Percentiles rank a stretch among this genome's conserved stretches.
Evolutionary conservation across 176 grass and related monocot genomes (phyloP).

Genomic region (Secale cereale): DNA sequence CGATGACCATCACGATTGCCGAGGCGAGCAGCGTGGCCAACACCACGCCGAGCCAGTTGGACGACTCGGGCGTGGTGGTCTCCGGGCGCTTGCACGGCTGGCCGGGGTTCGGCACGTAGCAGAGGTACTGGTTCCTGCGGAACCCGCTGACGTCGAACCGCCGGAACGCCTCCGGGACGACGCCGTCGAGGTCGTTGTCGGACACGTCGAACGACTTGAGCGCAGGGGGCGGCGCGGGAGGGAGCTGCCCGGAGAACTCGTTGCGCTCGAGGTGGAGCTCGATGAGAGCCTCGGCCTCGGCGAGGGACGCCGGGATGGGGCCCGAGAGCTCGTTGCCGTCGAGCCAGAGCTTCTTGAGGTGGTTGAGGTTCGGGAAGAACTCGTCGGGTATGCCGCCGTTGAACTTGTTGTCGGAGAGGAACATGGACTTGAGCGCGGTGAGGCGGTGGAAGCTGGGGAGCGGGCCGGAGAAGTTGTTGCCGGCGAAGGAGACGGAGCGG

Average conservation of each 20-base stretch:
- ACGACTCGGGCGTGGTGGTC: not conserved
- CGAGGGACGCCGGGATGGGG: slow-evolving; percentile 45
- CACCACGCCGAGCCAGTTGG: not conserved
- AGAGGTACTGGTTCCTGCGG: slow-evolving; percentile 56
- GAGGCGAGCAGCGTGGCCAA: slow-evolving; percentile 7
- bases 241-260: slow-evolving; percentile 52
- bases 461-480: slow-evolving; percentile 57
- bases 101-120: slow-evolving; percentile 16
- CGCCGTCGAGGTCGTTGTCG: slow-evolving; percentile 65
- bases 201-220: slow-evolving; percentile 64
- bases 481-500: slow-evolving; percentile 56
- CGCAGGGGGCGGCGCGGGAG: slow-evolving; percentile 25
- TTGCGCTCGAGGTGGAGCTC: slow-evolving; percentile 73
- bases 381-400: slow-evolving; percentile 48
- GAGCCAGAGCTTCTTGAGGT: slow-evolving; percentile 93
- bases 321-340: slow-evolving; percentile 57
- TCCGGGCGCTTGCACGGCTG: slow-evolving; percentile 36
- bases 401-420: slow-evolving; percentile 72
- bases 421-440: slow-evolving; percentile 61
- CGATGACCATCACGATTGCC: not conserved
- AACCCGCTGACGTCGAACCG: slow-evolving; percentile 62
- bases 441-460: slow-evolving; percentile 58
- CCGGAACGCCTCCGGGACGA: slow-evolving; percentile 53
- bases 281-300: slow-evolving; percentile 43
- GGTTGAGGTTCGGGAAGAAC: slow-evolving; percentile 48